phyloP scores from a whole-genome alignment of 306 rosid species.

The Macrotyloma uniflorum region DNA sequence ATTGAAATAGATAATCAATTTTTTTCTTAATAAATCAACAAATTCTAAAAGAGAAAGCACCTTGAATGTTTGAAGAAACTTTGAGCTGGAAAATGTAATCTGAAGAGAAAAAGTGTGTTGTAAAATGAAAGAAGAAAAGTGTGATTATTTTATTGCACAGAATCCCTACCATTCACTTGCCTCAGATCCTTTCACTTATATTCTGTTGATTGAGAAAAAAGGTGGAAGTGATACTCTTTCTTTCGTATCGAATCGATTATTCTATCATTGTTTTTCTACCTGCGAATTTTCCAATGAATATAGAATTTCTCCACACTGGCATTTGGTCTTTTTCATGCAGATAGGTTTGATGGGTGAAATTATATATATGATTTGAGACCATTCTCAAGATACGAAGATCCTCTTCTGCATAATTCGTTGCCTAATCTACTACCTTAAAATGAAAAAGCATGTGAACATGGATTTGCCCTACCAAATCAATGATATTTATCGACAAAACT shows the following conservation, averaged over 20 bases:
- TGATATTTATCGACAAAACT: constrained; percentile 29
- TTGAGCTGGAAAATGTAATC: no score
- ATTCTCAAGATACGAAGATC: constrained; percentile 53
- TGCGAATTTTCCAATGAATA: constrained; percentile 32
- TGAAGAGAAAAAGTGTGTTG: no score
- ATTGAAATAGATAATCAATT: no score
- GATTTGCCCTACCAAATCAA: constrained; percentile 52
- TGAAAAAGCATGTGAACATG: constrained; percentile 55
- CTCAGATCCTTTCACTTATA: not conserved
- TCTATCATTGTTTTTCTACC: not conserved
- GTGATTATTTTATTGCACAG: constrained; percentile 5
- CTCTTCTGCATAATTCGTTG: constrained; percentile 33
- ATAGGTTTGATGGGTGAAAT: constrained; percentile 14
- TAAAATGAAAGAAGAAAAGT: not conserved
- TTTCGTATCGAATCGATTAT: not conserved
- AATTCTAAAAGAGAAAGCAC: no score
- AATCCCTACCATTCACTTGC: constrained; percentile 26
- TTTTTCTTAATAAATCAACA: no score
- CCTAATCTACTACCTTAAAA: constrained; percentile 13
- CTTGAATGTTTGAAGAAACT: no score
- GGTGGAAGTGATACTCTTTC: not conserved
- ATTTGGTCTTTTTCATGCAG: not conserved
- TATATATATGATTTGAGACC: constrained; percentile 32
- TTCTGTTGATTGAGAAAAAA: not conserved
- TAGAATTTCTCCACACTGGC: constrained; percentile 33